phyloP scores from a whole-genome alignment of 805 yeast genomes.

The Kodamaea laetipori region DNA sequence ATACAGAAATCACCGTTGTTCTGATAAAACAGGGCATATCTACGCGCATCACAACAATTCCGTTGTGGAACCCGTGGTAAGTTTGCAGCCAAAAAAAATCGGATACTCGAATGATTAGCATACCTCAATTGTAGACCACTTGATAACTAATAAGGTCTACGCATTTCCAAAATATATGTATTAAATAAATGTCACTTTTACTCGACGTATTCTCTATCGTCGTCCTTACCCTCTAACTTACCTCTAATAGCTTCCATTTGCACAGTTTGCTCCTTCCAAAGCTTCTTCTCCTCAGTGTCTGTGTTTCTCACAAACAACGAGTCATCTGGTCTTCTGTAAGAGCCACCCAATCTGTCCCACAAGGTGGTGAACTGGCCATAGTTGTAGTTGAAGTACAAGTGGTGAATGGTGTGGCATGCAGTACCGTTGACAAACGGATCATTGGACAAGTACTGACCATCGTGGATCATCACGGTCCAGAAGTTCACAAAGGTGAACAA shows the following conservation, averaged over 20 bases:
- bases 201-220: constrained; percentile 65
- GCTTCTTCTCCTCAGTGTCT: constrained; percentile 54
- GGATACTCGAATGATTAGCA: no score
- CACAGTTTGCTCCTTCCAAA: constrained; percentile 70
- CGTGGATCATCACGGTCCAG: constrained; percentile 99
- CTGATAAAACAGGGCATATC: neutral
- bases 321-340: constrained; percentile 90
- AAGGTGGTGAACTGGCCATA: constrained; percentile 97
- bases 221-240: constrained; percentile 74
- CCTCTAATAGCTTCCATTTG: constrained; percentile 79
- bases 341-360: constrained; percentile 96
- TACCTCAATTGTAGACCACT: no score
- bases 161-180: neutral
- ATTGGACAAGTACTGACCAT: constrained; percentile 91
- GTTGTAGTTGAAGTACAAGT: constrained; percentile 94
- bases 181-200: neutral
- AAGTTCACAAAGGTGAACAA: constrained; percentile 90
- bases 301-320: constrained; percentile 64
- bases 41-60: neutral
- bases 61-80: constrained; percentile 1
- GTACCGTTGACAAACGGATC: constrained; percentile 96
- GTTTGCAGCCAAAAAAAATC: constrained; percentile 3
- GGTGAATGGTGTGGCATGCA: constrained; percentile 97
- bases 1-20: constrained; percentile 1
- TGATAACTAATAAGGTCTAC: no score